Percentiles rank a stretch among this genome's conserved stretches.
These are phyloP conservation scores for Lobosporangium transversale DNA, from an alignment of 192 early-diverging fungal species.

Conservation along the genomic window DNA sequence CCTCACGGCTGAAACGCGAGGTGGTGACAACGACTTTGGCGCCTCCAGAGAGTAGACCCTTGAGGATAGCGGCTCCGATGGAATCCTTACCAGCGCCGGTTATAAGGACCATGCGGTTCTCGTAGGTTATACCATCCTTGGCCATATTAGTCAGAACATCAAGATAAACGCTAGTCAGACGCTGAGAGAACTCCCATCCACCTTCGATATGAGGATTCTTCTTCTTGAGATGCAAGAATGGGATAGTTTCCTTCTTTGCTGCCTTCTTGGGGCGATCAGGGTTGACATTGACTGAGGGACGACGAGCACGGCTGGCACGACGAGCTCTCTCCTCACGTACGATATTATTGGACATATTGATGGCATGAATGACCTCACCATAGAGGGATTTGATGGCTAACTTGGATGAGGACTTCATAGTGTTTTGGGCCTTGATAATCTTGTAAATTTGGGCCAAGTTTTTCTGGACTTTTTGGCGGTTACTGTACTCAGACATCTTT, in stretches of 20 bases:
- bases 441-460: conserved; percentile 81
- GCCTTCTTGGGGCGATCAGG: conserved; percentile 63
- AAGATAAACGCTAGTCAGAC: conserved; percentile 82
- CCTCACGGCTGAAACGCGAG: conserved; percentile 83
- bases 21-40: conserved; percentile 92
- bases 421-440: conserved; percentile 81
- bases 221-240: conserved; percentile 81
- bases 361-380: conserved; percentile 74
- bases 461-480: conserved; percentile 82
- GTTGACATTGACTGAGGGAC: conserved; percentile 54
- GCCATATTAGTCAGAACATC: conserved; percentile 85
- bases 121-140: conserved; percentile 85
- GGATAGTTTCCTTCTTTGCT: conserved; percentile 73
- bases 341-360: conserved; percentile 79
- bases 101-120: conserved; percentile 85
- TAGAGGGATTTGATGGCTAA: conserved; percentile 74
- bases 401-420: conserved; percentile 79
- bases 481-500: conserved; percentile 77
- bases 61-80: conserved; percentile 87
- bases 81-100: conserved; percentile 92
- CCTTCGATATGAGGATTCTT: conserved; percentile 71
- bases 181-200: conserved; percentile 86
- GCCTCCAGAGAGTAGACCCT: conserved; percentile 87
- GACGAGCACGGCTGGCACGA: conserved; percentile 58
- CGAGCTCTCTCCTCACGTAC: conserved; percentile 67